Evolutionary conservation across 257 asterid species (phyloP).

Genomic region (Paraleonurus japonicus): DNA sequence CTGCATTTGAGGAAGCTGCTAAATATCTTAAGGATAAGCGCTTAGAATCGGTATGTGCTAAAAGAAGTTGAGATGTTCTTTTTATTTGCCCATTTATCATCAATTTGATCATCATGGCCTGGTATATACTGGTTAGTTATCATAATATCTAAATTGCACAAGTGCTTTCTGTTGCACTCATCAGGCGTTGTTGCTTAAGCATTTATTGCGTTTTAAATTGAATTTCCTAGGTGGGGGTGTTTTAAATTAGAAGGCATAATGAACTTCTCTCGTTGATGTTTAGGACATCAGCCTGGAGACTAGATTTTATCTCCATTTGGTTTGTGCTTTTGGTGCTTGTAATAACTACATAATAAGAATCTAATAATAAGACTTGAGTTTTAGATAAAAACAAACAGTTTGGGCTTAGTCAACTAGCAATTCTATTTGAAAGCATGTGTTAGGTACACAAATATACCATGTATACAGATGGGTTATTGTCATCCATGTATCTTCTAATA

Average conservation of each 20-base stretch:
- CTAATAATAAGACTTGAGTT: neutral
- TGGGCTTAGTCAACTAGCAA: constrained; percentile 4
- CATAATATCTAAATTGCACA: neutral
- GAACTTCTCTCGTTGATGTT: neutral
- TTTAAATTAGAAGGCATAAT: neutral
- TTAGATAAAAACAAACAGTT: neutral
- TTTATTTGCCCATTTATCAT: constrained; percentile 17
- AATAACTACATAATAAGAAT: neutral
- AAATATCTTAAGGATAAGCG: constrained; percentile 58
- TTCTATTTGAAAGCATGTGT: neutral
- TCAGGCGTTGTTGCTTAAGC: neutral
- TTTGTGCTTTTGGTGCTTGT: neutral
- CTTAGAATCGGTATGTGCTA: constrained; percentile 53
- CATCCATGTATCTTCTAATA: neutral
- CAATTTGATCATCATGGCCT: neutral
- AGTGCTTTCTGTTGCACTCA: neutral
- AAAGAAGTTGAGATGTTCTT: constrained; percentile 3
- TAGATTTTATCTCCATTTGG: neutral
- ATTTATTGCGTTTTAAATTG: neutral
- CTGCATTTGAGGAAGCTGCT: constrained; percentile 70
- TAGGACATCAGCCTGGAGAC: neutral
- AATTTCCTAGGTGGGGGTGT: neutral
- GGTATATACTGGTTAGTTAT: constrained; percentile 16
- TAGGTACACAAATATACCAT: neutral
- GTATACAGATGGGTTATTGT: neutral